Evolutionary conservation across 805 yeast genomes (phyloP), one percentile per base, ranked within the genome.

Genomic region (Wickerhamomyces strasburgensis): DNA sequence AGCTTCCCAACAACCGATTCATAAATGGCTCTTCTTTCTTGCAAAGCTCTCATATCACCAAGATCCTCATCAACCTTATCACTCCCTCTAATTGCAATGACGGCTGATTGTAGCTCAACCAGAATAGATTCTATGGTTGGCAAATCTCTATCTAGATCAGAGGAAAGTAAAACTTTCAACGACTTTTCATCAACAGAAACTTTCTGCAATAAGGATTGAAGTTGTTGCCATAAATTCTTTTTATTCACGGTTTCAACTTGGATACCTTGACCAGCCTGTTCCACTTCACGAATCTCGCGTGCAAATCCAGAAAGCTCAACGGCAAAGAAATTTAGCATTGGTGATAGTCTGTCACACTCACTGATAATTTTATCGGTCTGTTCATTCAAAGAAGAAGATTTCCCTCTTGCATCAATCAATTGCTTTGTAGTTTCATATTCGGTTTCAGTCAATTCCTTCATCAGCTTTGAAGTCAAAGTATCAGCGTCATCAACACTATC

Each of bases 221-320:
- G 68, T 42, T 85, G 88, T 32, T 72, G 75, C 68, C 79, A 81
- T 17, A 88, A 64, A n/a, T 70, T 56, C 50, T 84, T 85, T 57
- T 84, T 84, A 60, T 89, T 89, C 30, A 85, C 78, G 5, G 90
- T 76, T 47, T 80, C 80, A 6, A 89, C 81, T 59, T 89, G 96
- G 14, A 87, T 60, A 33, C 95, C 95, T 49, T 82, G 77, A 3
- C 89, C 79, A 53, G 81, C 84, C 25, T 68, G 67, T 52, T 87
- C 95, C 29, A 88, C 78, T 35, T 70, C 73, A 31, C 74, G 72
- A 34, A 89, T 76, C 42, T 84, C 90, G 3, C 76, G 76, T 11
- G 79, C 72, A 26, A 86, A 73, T 3, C 79, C 71, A 11, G 78
- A 69, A 33, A 81, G 59, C 43, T 80, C 84, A 45, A 80, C 78